phyloP scores from a whole-genome alignment of 371 early-diverging fungal genomes.

The Mortierella sp. region DNA sequence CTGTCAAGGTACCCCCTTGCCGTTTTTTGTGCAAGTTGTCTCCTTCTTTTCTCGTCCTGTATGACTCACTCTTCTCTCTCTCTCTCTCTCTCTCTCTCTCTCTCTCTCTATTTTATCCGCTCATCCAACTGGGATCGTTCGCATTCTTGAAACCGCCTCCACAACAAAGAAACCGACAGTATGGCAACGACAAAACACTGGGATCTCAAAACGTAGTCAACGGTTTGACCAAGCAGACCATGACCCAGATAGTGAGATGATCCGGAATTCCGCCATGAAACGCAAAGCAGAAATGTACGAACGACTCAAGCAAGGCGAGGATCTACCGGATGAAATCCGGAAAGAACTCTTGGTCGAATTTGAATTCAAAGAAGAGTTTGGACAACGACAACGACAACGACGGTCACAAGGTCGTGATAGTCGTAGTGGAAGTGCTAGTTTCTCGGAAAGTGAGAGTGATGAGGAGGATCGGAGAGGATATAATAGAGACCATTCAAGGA shows the following conservation, averaged over 20 bases:
- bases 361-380: constrained; percentile 48
- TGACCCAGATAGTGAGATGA: constrained; percentile 26
- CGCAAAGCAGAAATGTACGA: constrained; percentile 76
- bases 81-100: no score
- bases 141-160: no score
- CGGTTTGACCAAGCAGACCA: constrained; percentile 32
- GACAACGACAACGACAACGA: constrained; percentile 47
- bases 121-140: no score
- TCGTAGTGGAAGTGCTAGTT: constrained; percentile 18
- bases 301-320: constrained; percentile 52
- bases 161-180: constrained; percentile 61
- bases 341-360: constrained; percentile 61
- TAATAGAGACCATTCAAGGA: constrained; percentile 4
- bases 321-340: constrained; percentile 43
- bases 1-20: constrained; percentile 28
- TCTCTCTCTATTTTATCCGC: no score
- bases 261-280: constrained; percentile 68
- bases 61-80: no score
- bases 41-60: no score
- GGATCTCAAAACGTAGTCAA: constrained; percentile 57
- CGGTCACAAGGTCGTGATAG: neutral
- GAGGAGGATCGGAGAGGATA: constrained; percentile 9
- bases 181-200: constrained; percentile 70
- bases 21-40: no score
- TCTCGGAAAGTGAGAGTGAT: constrained; percentile 14